phyloP scores from a whole-genome alignment of 2,329 filamentous ascomycete genomes.

The Ophiostoma novo-ulmi region DNA sequence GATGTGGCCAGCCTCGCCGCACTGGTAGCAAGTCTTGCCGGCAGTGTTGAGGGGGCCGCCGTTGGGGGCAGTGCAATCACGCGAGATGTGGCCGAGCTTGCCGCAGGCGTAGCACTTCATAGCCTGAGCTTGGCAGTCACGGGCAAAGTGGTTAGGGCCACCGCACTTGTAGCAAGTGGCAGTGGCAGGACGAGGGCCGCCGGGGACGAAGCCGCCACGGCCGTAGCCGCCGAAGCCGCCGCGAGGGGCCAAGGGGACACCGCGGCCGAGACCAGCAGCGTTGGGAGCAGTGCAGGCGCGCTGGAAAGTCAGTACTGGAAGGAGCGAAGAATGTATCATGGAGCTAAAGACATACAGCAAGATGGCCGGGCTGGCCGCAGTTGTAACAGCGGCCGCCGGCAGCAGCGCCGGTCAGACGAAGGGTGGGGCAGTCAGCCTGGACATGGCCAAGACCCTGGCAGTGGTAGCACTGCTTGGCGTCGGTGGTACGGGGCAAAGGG shows the following conservation, averaged over 20 bases:
- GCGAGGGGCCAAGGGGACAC: constrained; percentile 58
- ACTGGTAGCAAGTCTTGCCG: constrained; percentile 98
- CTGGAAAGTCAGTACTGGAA: not conserved
- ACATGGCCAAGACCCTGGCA: constrained; percentile 98
- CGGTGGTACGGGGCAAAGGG: constrained; percentile 91
- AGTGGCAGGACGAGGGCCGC: constrained; percentile 62
- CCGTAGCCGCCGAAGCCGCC: constrained; percentile 55
- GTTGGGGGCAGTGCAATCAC: constrained; percentile 93
- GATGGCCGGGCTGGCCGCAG: constrained; percentile 86
- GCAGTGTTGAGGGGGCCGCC: constrained; percentile 91
- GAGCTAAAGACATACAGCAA: constrained; percentile 60
- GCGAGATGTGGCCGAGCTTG: constrained; percentile 88
- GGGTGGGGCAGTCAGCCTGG: constrained; percentile 96
- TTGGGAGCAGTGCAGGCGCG: constrained; percentile 75
- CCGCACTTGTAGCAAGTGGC: constrained; percentile 71
- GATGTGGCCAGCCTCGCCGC: constrained; percentile 92
- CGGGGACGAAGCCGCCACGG: constrained; percentile 66
- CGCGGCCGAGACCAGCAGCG: constrained; percentile 57
- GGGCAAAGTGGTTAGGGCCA: constrained; percentile 94
- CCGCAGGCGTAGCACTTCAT: constrained; percentile 99
- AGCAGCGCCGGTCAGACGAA: constrained; percentile 79
- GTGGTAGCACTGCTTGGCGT: constrained; percentile 99
- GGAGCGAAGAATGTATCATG: constrained; percentile 14
- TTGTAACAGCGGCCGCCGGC: constrained; percentile 91
- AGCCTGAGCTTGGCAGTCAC: constrained; percentile 95